phyloP scores from a whole-genome alignment of 352 stramenopile genomes.

The Achlya hypogyna region DNA sequence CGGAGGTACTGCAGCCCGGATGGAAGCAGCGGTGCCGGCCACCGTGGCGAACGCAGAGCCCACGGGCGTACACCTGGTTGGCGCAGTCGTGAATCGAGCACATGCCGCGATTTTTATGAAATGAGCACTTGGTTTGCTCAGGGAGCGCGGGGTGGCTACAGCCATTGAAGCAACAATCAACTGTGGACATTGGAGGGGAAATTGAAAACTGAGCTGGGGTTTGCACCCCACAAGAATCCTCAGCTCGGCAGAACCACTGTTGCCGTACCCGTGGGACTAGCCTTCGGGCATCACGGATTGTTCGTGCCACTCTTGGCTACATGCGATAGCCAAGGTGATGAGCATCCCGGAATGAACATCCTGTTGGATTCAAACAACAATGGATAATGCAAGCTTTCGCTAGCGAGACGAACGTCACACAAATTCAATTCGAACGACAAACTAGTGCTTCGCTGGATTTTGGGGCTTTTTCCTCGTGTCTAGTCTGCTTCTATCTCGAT shows the following conservation, averaged over 20 bases:
- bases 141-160: background rate
- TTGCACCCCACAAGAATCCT: background rate
- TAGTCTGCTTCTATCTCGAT: too few relatives aligned
- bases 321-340: too few relatives aligned
- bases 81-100: background rate
- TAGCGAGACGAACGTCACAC: too few relatives aligned
- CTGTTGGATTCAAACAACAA: too few relatives aligned
- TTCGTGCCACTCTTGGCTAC: too few relatives aligned
- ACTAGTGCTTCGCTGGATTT: too few relatives aligned
- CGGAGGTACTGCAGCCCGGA: background rate
- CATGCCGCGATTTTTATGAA: background rate
- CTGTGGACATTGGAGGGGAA: background rate
- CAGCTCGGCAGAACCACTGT: background rate
- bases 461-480: too few relatives aligned
- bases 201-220: background rate
- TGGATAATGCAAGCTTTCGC: too few relatives aligned
- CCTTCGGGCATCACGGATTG: too few relatives aligned
- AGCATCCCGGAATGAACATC: too few relatives aligned
- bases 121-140: background rate
- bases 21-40: background rate
- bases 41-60: slow-evolving; percentile 16
- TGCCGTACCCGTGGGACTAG: background rate
- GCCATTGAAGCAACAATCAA: slow-evolving; percentile 7
- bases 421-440: too few relatives aligned
- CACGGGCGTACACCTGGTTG: slow-evolving; percentile 15